These are phyloP conservation scores for Cerioporus squamosus DNA, from an alignment of 1,284 basidiomycete species.

Conservation along the genomic window DNA sequence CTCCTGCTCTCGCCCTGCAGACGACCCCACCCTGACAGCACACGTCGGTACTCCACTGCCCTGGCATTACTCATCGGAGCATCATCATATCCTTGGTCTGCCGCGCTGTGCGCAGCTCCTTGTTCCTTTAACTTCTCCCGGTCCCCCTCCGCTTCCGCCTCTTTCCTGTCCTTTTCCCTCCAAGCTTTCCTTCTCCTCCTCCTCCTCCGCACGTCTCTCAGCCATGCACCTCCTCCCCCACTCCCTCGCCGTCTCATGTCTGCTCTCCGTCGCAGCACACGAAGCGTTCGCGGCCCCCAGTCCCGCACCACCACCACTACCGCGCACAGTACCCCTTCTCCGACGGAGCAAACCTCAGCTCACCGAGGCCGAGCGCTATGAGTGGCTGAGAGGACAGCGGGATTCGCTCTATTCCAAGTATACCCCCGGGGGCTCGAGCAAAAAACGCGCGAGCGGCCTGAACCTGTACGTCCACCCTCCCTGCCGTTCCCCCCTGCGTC, in stretches of 20 bases:
- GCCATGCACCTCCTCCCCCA: conserved; percentile 27
- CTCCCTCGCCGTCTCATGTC: conserved; percentile 29
- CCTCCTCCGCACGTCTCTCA: neutral
- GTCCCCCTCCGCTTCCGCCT: neutral
- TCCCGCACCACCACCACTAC: conserved; percentile 7
- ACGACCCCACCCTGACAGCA: too few species aligned
- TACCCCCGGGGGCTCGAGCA: conserved; percentile 17
- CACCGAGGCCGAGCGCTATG: conserved; percentile 10
- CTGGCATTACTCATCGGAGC: neutral
- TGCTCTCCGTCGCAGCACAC: conserved; percentile 23
- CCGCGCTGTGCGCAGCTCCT: neutral
- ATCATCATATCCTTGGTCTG: neutral
- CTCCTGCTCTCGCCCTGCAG: too few species aligned
- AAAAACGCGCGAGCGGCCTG: conserved; percentile 33
- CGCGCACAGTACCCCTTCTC: conserved; percentile 27
- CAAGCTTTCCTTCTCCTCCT: neutral
- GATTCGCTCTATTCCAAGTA: conserved; percentile 33
- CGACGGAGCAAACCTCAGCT: conserved; percentile 19
- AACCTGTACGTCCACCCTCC: conserved; percentile 32
- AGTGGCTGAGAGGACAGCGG: conserved; percentile 29
- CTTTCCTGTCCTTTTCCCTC: too few species aligned
- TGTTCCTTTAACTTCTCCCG: neutral
- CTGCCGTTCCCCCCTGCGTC: neutral
- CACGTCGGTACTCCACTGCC: too few species aligned
- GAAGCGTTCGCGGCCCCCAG: conserved; percentile 29